Evolutionary conservation across 169 alveolate genomes (phyloP), one percentile per base, ranked within the genome.

Genomic region (Plasmodium blacklocki): DNA sequence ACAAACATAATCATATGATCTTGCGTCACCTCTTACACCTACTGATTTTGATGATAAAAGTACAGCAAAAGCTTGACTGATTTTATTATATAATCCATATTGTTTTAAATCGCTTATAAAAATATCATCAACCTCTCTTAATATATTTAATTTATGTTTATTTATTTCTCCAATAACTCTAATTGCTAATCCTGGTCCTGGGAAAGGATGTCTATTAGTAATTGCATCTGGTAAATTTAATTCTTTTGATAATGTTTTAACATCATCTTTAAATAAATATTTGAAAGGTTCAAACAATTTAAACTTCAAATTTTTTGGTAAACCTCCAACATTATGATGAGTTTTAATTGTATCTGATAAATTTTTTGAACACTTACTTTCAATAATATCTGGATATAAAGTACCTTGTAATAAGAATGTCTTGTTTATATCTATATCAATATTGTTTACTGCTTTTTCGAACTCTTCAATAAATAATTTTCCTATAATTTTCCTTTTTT

Each of bases 291-390:
- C 96, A 18, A 94, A 89, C 58, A 94, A 92, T 62, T 94, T 94
- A 73, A 89, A 93, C 45, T 92, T 87, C 66, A 94, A 60, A 72
- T 92, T 92, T 45, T 78, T 93, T 26, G 96, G 96, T 26, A 94
- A 80, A 2, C 95, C 95, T 5, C 95, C 96, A 3, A 94, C 96
- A 73, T 94, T 94, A 86, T 94, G 96, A 89, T 94, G 96, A 8
- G 95, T 90, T 62, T 94, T 92, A 26, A 94, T 93, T 15, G 96
- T 93, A 50, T 62, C 83, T 50, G 92, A 90, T 54, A 88, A 73
- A 75, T 88, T 92, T 73, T 92, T 89, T 66, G 92, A 88, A 21
- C 93, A 88, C 12, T 91, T 94, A 26, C 94, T 86, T 66, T 94
- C 96, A 12, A 94, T 80, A 60, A 92, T 89, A 71, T 94, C 96